Base-by-base conservation (phyloP, 2,329 filamentous ascomycete species). In the Exophiala sp. region DNA sequence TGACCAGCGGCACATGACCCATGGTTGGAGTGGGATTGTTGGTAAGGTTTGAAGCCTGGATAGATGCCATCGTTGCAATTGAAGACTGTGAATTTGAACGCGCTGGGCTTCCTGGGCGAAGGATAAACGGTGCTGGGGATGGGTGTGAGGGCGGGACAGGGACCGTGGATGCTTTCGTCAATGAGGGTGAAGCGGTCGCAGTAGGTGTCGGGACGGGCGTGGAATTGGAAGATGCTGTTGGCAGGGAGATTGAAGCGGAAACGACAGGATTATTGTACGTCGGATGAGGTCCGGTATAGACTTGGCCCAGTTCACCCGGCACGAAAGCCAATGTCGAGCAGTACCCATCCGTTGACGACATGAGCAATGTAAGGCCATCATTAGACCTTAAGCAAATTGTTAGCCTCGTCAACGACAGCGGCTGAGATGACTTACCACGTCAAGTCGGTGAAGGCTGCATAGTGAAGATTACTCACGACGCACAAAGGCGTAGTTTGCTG, bases 331-430 rank as follows among this genome's bases (percentile, higher is more conserved):
- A 74, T 0, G 87, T 85, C 0, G 93, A 98, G 67, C 93, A 98
- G 72, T 97, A 98, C 0, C 93, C 93, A 67, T 98, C 93, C 0
- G 93, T 96, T 0, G 93, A 98, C n/a, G 89, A 93, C 72, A 98
- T 94, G 43, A 98, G 76, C 18, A 98, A 73, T 1, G 85, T 89
- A 35, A 81, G 74, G 10, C 86, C 86, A 66, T 90, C 86, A 56
- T 76, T 82, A 1, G 86, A 86, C 84, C 84, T 86, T 55, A 23
- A 69, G 61, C 27, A 55, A 59, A 66, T 50, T 64, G 56, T 52
- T 21, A 45, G 14, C 19, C 30, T 38, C 4, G 23, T 58, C 41
- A 45, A 35, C 9, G 23, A 30, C 22, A 32, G 14, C 18, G 29
- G 21, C n/a, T 8, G 22, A 9, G 7, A 14, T 18, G 16, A 69